Base-by-base conservation (phyloP, 2,329 filamentous ascomycete genomes). In the Epichloe brachyelytri region DNA sequence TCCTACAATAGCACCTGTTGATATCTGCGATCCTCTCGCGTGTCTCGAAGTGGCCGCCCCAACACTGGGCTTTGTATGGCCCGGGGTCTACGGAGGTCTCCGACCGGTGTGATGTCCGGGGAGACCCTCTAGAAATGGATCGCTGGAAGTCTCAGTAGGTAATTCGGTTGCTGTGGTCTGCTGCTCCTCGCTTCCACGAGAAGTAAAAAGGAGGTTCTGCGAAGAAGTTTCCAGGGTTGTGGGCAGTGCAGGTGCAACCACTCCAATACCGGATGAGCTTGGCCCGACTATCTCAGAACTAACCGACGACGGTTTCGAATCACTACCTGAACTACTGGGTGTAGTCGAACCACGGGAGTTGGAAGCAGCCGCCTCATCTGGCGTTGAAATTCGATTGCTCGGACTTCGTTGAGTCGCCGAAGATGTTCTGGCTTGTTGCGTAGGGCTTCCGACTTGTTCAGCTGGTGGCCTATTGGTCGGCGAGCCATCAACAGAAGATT, bases 1-100 rank as follows among this genome's bases (percentile, higher is more conserved):
- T 10, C 73, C 77, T 1, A 74, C 74, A 43, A 80, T 68, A 5
- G 71, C 71, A 5, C 59, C 59, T 3, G 58, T 62, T 5, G 61
- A 46, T 15, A 54, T 43, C 2, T 34, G 37, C 19, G n/a, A 33
- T 33, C 39, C 26, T 15, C 46, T 36, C 8, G 41, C 26, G 11
- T 37, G 12, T 19, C 51, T 37, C n/a, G 47, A 30, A 20, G 20
- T 22, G 30, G n/a, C 17, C n/a, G 41, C 43, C 15, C 40, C 26
- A 33, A 20, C 36, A 6, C 33, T 46, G 7, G 49, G 44, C 8
- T 43, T 36, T 10, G 17, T 38, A n/a, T 44, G 43, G 11, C 37
- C 49, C 2, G 49, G 10, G 49, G 14, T n/a, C 22, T 26, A 22
- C 22, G 34, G 5, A 17, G n/a, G 19, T 38, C 37, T 20, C 44